These are phyloP conservation scores for Cucurbita moschata DNA, from an alignment of 306 rosid species.

Conservation along the genomic window DNA sequence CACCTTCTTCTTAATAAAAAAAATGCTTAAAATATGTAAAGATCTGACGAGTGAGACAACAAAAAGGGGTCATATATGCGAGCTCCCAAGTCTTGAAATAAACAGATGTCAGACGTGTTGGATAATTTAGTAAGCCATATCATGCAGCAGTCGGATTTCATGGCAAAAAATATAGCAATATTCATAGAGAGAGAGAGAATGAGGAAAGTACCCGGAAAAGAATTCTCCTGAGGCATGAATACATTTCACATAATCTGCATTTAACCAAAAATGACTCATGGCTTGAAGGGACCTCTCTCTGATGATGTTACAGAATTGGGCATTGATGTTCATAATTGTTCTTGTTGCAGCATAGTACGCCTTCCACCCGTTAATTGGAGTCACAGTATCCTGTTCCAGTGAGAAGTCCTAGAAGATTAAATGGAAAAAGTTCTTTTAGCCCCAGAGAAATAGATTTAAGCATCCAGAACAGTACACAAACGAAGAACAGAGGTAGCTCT, in stretches of 20 bases:
- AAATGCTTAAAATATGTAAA: neutral
- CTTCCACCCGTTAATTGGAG: constrained; percentile 89
- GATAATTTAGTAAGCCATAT: neutral
- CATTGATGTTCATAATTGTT: constrained; percentile 69
- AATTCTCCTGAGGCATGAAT: constrained; percentile 80
- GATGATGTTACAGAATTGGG: constrained; percentile 70
- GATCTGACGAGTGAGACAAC: neutral
- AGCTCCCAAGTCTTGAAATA: neutral
- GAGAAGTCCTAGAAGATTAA: constrained; percentile 63
- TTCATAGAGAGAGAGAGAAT: neutral
- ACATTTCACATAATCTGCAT: constrained; percentile 95
- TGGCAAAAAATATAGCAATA: neutral
- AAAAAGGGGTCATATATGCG: neutral
- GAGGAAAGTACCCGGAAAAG: constrained; percentile 63
- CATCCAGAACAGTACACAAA: neutral
- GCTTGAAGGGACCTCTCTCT: constrained; percentile 60
- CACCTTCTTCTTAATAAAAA: neutral
- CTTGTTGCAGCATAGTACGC: constrained; percentile 97
- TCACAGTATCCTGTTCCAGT: constrained; percentile 68
- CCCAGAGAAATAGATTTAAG: neutral
- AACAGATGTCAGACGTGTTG: neutral
- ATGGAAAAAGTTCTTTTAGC: neutral
- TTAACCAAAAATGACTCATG: constrained; percentile 85
- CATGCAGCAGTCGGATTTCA: neutral
- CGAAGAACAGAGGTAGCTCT: neutral